Base-by-base conservation (phyloP, 257 asterid genomes). In the Gynochthodes officinalis region DNA sequence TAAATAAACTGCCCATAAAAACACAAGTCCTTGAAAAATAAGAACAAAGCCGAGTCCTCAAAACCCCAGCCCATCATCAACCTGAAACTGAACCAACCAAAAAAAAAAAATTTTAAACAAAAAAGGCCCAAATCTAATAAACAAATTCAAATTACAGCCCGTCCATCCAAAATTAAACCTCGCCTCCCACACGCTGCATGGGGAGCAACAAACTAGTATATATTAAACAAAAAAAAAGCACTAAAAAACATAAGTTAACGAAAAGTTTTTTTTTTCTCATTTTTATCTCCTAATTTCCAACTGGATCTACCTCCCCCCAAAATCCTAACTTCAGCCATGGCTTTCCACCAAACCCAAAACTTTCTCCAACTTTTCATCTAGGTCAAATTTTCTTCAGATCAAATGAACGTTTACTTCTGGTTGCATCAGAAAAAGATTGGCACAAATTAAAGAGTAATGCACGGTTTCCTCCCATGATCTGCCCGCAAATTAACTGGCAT, bases 251-350 rank as follows among this genome's bases (percentile, higher is more conserved):
- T 69, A 78, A 82, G 71, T 70, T 64, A 78, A 64, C 73, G 76
- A 75, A 71, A 79, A 70, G 76, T 75, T 78, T 68, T 85, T 82
- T 73, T 73, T 76, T n/a, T n/a, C n/a, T n/a, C n/a, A n/a, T n/a
- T n/a, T 74, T 81, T 76, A 70, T 77, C 77, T 76, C 82, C 82
- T 79, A 76, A 39, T 83, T 81, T 76, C 79, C 90, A 78, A 76
- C 75, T 67, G 73, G 81, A 61, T 82, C 75, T 67, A 76, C 67
- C 79, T 77, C 76, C 72, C 74, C 79, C 68, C 76, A 73, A 78
- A 81, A 48, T 54, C 25, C 64, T 78, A 57, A 75, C 66, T 68
- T 66, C 23, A 80, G 79, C 72, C 70, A 66, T 72, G 59, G 75
- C 57, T 70, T 73, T 73, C 74, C 70, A 71, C 70, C 70, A 44